Evolutionary conservation across 2,329 filamentous ascomycete species (phyloP).

Genomic region (Neopestalotiopsis clavispora): DNA sequence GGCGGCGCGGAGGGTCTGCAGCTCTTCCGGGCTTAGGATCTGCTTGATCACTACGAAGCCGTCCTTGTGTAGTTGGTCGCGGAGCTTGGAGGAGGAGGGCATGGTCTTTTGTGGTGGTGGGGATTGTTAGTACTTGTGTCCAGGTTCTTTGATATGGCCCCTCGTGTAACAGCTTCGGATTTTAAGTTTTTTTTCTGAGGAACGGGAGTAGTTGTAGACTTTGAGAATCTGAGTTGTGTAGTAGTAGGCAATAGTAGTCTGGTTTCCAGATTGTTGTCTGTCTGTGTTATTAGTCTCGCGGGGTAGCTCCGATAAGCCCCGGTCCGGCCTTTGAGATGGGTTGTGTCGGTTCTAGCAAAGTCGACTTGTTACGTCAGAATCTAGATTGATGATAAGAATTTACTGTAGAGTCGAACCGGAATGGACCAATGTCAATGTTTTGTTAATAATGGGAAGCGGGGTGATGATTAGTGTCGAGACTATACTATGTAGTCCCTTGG

Average conservation of each 20-base stretch:
- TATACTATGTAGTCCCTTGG: too few relatives aligned
- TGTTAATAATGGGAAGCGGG: too few relatives aligned
- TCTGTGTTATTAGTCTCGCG: not conserved
- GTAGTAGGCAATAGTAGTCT: not conserved
- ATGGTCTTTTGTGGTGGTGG: not conserved
- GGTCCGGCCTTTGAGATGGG: not conserved
- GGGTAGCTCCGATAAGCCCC: not conserved
- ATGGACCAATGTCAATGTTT: too few relatives aligned
- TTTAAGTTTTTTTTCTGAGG: too few relatives aligned
- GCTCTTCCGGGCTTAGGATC: conserved; percentile 60
- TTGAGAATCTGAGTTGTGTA: not conserved
- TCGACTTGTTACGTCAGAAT: not conserved
- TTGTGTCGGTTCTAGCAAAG: not conserved
- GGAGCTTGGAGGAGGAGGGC: conserved; percentile 35
- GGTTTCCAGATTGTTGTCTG: not conserved
- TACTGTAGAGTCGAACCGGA: too few relatives aligned
- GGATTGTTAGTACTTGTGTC: not conserved
- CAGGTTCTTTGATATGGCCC: too few relatives aligned
- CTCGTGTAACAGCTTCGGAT: too few relatives aligned
- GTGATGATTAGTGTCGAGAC: too few relatives aligned
- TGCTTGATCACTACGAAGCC: conserved; percentile 78
- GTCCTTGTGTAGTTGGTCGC: conserved; percentile 65
- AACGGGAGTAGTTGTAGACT: too few relatives aligned
- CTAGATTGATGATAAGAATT: not conserved
- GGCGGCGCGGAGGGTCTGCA: conserved; percentile 65